These are phyloP conservation scores for Penicillium sp. DNA, from an alignment of 2,329 filamentous ascomycete genomes.

Conservation along the genomic window DNA sequence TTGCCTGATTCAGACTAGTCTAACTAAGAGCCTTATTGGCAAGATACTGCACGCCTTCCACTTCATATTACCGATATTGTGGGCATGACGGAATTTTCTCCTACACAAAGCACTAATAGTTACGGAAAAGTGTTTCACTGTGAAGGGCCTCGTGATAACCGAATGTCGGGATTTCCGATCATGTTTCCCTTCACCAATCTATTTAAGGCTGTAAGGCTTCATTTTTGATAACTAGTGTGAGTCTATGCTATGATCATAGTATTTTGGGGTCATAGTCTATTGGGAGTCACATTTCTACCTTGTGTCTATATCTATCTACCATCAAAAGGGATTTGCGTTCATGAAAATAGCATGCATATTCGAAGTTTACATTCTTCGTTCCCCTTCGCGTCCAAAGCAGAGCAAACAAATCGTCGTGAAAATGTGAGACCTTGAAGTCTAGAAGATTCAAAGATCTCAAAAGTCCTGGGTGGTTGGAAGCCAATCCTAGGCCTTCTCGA, in stretches of 20 bases:
- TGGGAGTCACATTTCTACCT: constrained; percentile 1
- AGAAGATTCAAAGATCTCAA: background rate
- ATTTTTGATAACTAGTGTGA: background rate
- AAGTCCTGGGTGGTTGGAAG: background rate
- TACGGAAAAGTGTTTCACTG: background rate
- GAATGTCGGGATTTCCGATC: background rate
- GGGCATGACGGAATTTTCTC: background rate
- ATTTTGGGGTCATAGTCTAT: background rate
- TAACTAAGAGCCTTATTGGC: background rate
- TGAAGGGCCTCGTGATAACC: background rate
- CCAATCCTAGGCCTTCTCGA: constrained; percentile 59
- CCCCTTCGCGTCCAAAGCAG: background rate
- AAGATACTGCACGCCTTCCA: background rate
- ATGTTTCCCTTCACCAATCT: constrained; percentile 2
- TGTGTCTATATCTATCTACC: constrained; percentile 5
- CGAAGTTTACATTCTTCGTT: constrained; percentile 3
- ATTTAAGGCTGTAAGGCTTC: background rate
- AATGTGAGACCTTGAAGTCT: background rate
- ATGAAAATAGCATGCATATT: constrained; percentile 6
- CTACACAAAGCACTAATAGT: background rate
- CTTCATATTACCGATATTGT: background rate
- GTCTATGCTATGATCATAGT: background rate
- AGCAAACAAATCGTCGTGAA: background rate
- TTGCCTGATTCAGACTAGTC: background rate
- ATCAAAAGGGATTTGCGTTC: background rate